Conservation (phyloP, 257 asterid species). For the Solanum tarapatanum region DNA sequence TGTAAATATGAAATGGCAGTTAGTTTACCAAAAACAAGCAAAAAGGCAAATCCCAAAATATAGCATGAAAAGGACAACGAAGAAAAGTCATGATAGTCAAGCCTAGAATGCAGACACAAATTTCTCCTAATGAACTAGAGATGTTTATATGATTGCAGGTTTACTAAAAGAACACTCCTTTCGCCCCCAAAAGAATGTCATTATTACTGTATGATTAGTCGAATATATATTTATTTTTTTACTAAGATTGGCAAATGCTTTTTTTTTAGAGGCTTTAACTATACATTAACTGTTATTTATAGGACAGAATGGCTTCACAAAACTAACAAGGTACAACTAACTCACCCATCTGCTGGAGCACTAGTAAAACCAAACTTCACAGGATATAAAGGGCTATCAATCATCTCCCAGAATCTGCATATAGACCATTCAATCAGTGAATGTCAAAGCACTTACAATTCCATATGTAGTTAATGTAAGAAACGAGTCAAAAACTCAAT, state of each 20-base stretch:
- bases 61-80: not conserved
- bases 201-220: too few species aligned
- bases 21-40: not conserved
- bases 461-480: not conserved
- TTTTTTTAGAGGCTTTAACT: too few species aligned
- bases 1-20: not conserved
- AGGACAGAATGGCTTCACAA: not conserved
- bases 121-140: not conserved
- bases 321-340: not conserved
- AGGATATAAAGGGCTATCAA: constrained; percentile 55
- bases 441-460: not conserved
- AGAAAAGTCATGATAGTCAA: not conserved
- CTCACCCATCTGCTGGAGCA: constrained; percentile 79
- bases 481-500: not conserved
- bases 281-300: too few species aligned
- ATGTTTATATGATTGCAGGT: not conserved
- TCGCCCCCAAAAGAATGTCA: too few species aligned
- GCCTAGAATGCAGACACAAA: not conserved
- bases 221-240: too few species aligned
- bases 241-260: too few species aligned
- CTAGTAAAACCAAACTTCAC: constrained; percentile 55
- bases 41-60: not conserved
- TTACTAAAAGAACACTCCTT: too few species aligned
- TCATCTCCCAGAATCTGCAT: constrained; percentile 74
- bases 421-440: not conserved